Percentiles rank a stretch among this genome's conserved stretches.
These are phyloP conservation scores for Aureobasidium subglaciale DNA, from an alignment of 2,329 filamentous ascomycete genomes.

Conservation along the genomic window DNA sequence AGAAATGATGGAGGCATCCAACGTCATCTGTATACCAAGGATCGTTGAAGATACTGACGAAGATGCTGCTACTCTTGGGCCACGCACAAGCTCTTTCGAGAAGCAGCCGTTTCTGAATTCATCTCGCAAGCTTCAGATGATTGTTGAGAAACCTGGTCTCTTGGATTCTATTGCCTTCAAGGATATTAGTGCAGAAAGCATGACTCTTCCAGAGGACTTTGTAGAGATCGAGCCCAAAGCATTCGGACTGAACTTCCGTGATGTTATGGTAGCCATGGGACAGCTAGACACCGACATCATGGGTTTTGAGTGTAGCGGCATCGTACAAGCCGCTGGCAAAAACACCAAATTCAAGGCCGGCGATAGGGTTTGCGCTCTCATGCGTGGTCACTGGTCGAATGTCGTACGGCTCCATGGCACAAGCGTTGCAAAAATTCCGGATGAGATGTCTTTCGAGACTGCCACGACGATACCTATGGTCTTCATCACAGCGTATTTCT, in stretches of 20 bases:
- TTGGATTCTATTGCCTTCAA: not conserved
- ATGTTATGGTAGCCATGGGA: constrained; percentile 38
- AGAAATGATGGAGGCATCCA: no score
- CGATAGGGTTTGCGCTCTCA: constrained; percentile 22
- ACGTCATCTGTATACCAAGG: no score
- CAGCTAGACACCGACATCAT: constrained; percentile 27
- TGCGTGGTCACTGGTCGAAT: constrained; percentile 18
- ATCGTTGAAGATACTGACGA: no score
- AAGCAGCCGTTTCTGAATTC: no score
- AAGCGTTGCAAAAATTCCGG: no score
- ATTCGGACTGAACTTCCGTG: constrained; percentile 39
- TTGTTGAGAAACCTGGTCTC: no score
- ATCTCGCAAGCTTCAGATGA: no score
- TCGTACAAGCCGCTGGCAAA: no score
- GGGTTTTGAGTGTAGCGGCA: no score
- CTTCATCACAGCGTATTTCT: constrained; percentile 15
- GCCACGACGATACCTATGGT: constrained; percentile 18
- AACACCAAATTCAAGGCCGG: constrained; percentile 31
- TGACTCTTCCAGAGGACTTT: constrained; percentile 16
- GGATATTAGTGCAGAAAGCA: not conserved
- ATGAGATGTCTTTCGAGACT: constrained; percentile 18
- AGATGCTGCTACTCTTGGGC: no score
- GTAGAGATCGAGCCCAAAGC: constrained; percentile 33
- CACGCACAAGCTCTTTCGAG: no score
- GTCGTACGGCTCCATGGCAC: no score